These are phyloP conservation scores for Cladosporium colombiae DNA, from an alignment of 2,329 filamentous ascomycete species.

Conservation along the genomic window DNA sequence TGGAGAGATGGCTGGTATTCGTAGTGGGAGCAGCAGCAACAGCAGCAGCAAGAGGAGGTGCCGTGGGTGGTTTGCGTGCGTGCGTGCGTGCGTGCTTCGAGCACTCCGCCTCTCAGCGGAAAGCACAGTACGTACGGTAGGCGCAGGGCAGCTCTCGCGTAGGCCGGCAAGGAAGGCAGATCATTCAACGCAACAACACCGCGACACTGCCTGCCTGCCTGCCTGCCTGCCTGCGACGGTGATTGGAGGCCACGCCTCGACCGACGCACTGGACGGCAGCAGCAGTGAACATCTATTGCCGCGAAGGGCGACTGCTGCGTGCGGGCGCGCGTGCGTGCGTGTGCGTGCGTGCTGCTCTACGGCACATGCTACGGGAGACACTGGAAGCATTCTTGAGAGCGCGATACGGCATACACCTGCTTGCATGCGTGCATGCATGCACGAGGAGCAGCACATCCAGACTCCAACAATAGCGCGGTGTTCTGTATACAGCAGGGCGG, in stretches of 20 bases:
- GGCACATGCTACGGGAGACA: constrained; percentile 7
- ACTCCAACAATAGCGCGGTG: background rate
- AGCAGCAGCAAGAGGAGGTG: background rate
- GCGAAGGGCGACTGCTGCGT: background rate
- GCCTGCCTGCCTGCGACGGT: background rate
- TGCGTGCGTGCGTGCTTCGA: constrained; percentile 6
- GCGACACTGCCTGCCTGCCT: background rate
- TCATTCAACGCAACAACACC: background rate
- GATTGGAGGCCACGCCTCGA: constrained; percentile 6
- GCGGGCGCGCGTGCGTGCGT: background rate
- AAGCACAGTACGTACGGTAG: constrained; percentile 3
- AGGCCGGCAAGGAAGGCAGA: constrained; percentile 17
- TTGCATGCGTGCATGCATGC: background rate
- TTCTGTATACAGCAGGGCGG: background rate
- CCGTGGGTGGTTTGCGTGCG: constrained; percentile 6
- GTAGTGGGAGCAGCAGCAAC: background rate
- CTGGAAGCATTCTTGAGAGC: background rate
- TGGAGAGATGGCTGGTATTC: constrained; percentile 3
- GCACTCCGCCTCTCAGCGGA: background rate
- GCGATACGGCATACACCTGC: background rate
- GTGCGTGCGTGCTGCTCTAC: background rate
- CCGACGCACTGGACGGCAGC: background rate
- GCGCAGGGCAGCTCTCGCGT: constrained; percentile 17
- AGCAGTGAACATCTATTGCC: constrained; percentile 7
- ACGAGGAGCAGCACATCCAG: background rate